Percentiles rank a stretch among this genome's conserved stretches.
Conservation (phyloP, 371 early-diverging fungal species). For the Mucor sp. region DNA sequence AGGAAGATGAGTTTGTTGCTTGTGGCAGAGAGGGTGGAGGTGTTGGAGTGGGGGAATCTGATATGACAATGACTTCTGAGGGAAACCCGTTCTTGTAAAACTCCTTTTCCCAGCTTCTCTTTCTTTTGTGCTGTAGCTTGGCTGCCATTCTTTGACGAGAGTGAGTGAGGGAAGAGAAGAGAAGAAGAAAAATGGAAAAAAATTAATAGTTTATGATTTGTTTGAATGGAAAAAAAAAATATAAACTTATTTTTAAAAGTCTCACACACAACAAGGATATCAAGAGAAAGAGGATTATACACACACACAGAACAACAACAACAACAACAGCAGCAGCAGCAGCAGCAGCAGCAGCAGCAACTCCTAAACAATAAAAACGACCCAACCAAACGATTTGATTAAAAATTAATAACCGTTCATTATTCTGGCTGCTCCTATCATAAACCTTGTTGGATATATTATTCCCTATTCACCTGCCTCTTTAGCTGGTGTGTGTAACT, state of each 20-base stretch:
- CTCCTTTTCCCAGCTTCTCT: slow-evolving; percentile 49
- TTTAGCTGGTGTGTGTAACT: not conserved
- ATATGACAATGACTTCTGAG: slow-evolving; percentile 60
- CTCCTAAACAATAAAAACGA: not conserved
- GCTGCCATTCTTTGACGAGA: not conserved
- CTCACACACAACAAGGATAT: not conserved
- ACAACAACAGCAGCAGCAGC: not conserved
- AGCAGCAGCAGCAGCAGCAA: not conserved
- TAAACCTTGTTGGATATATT: not conserved
- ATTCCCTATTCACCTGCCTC: not conserved
- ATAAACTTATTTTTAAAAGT: not conserved
- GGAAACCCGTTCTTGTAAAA: slow-evolving; percentile 62
- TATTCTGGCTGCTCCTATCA: not conserved
- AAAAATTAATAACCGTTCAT: not conserved
- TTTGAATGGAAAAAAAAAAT: slow-evolving; percentile 2
- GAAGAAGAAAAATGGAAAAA: not conserved
- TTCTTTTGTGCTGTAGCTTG: slow-evolving; percentile 6
- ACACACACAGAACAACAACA: not conserved
- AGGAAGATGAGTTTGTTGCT: not conserved
- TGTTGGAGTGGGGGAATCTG: slow-evolving; percentile 45
- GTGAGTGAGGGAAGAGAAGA: not conserved
- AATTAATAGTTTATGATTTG: not conserved
- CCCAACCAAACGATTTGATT: slow-evolving; percentile 1
- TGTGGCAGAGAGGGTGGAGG: slow-evolving; percentile 6
- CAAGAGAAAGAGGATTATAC: not conserved